Conservation (phyloP, 768 basidiomycete species). For the Galerina sulciceps region DNA sequence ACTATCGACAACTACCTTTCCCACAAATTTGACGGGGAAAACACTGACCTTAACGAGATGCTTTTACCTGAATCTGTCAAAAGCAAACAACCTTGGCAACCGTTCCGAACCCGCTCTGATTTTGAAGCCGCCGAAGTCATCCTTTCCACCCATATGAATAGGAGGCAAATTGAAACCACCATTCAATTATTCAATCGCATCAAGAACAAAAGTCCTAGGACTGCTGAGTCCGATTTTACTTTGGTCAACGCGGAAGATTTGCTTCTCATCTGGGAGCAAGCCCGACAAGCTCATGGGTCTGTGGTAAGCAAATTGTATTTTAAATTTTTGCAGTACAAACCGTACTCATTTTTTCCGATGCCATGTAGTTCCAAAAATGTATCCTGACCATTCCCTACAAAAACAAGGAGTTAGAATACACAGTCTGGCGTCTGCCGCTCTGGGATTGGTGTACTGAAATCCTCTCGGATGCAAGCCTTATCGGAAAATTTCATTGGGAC, state of each 20-base stretch:
- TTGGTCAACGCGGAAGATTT: slow-evolving; percentile 1
- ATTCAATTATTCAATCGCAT: not conserved
- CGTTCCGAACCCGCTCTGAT: slow-evolving; percentile 29
- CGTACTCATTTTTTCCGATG: not conserved
- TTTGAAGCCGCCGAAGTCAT: slow-evolving; percentile 29
- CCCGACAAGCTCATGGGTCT: not conserved
- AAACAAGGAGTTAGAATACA: not conserved
- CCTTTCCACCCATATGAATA: slow-evolving; percentile 12
- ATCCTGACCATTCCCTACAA: not conserved
- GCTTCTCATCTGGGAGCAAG: slow-evolving; percentile 5
- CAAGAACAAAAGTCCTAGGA: not conserved
- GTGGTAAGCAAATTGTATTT: not conserved
- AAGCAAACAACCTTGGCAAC: slow-evolving; percentile 28
- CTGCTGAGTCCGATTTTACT: not conserved
- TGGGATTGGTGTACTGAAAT: slow-evolving; percentile 5
- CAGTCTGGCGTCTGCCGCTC: not conserved
- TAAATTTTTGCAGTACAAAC: not conserved
- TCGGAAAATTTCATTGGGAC: not conserved
- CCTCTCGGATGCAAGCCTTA: not conserved
- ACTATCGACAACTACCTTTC: too few relatives aligned
- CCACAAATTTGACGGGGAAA: too few relatives aligned
- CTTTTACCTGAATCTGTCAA: not conserved
- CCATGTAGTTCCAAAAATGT: not conserved
- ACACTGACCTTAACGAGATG: too few relatives aligned
- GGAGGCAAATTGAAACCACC: not conserved